Evolutionary conservation across 2,329 filamentous ascomycete genomes (phyloP).

Genomic region (Colletotrichum salicis): DNA sequence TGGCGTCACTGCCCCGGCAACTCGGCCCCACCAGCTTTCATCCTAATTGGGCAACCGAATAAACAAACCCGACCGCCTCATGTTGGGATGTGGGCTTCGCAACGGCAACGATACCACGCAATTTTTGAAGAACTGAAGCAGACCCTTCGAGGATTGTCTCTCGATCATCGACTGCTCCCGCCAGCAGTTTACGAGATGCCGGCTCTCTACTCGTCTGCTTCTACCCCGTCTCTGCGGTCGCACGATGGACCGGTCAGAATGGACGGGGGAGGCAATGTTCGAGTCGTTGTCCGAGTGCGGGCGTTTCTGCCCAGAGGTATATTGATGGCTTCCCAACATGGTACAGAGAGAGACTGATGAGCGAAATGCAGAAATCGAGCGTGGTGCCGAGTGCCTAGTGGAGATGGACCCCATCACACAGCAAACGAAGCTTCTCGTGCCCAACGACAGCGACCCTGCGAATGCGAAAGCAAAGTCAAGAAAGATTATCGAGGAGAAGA

Average conservation of each 20-base stretch:
- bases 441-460: constrained; percentile 63
- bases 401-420: constrained; percentile 91
- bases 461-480: constrained; percentile 72
- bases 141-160: constrained; percentile 53
- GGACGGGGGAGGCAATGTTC: constrained; percentile 79
- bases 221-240: constrained; percentile 80
- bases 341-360: background rate
- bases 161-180: constrained; percentile 59
- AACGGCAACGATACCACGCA: constrained; percentile 52
- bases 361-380: constrained; percentile 75
- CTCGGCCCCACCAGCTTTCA: constrained; percentile 32
- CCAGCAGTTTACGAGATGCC: constrained; percentile 48
- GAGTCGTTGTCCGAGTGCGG: constrained; percentile 83
- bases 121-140: constrained; percentile 52
- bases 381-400: constrained; percentile 85
- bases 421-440: constrained; percentile 81
- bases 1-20: constrained; percentile 37
- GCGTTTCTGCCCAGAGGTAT: constrained; percentile 82
- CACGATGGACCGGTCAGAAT: constrained; percentile 74
- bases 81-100: constrained; percentile 36
- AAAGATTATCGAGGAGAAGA: constrained; percentile 85
- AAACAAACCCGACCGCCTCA: constrained; percentile 36
- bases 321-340: background rate
- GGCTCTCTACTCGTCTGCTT: constrained; percentile 73
- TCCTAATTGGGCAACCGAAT: constrained; percentile 37